A percentile compares a stretch with the other conserved stretches of the same genome.
These are phyloP conservation scores for Nicotiana undulata DNA, from an alignment of 257 asterid species.

Conservation along the genomic window DNA sequence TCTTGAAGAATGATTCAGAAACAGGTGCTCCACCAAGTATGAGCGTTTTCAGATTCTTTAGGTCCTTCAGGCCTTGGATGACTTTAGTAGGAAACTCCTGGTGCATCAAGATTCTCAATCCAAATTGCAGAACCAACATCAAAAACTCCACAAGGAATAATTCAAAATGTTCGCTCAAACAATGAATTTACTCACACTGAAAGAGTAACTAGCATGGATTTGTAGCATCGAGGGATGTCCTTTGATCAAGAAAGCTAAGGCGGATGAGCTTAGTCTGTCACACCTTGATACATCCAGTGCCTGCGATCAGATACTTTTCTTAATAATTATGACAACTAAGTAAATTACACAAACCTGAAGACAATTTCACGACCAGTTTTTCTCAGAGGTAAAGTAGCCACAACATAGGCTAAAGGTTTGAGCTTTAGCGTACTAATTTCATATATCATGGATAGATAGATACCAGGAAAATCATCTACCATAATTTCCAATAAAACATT, in stretches of 20 bases:
- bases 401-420: not conserved
- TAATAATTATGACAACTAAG: not conserved
- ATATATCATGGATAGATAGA: not conserved
- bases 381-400: not conserved
- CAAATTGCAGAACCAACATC: not conserved
- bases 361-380: not conserved
- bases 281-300: conserved; percentile 69
- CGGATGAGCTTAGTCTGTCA: conserved; percentile 39
- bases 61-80: conserved; percentile 32
- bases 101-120: conserved; percentile 11
- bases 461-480: not conserved
- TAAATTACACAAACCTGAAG: not conserved
- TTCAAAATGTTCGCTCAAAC: not conserved
- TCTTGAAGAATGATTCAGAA: conserved; percentile 31
- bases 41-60: conserved; percentile 37
- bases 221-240: conserved; percentile 38
- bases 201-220: conserved; percentile 61
- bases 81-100: conserved; percentile 44
- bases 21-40: conserved; percentile 45
- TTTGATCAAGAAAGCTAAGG: conserved; percentile 36
- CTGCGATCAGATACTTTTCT: conserved; percentile 25
- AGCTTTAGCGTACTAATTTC: not conserved
- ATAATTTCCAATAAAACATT: not conserved
- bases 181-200: conserved; percentile 37
- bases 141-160: not conserved